Evolutionary conservation across 345 rosid genomes (phyloP).

Genomic region (Hirschfeldia incana): DNA sequence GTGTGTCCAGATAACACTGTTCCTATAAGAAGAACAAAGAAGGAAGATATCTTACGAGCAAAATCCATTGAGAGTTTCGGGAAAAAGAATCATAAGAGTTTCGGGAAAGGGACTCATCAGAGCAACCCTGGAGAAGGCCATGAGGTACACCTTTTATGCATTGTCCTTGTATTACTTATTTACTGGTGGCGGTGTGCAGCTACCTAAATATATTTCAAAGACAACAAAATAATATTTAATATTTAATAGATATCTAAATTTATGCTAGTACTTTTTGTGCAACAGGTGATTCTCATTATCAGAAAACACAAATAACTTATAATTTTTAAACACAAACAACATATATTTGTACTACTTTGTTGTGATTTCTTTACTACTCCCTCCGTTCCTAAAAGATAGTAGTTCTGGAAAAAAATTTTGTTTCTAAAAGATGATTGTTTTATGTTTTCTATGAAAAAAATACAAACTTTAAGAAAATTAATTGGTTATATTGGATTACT

Average conservation of each 20-base stretch:
- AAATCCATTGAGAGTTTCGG: background rate
- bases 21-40: background rate
- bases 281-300: background rate
- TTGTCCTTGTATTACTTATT: background rate
- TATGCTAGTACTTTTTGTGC: background rate
- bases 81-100: background rate
- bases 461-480: too few species aligned
- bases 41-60: background rate
- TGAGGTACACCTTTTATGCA: background rate
- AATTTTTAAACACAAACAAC: background rate
- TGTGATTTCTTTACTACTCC: background rate
- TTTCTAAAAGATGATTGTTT: too few species aligned
- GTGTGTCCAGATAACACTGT: slow-evolving; percentile 1
- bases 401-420: too few species aligned
- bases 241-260: background rate
- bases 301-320: background rate
- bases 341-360: background rate
- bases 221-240: background rate
- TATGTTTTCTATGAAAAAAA: too few species aligned
- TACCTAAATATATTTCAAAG: background rate
- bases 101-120: slow-evolving; percentile 22
- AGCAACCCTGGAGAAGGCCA: background rate
- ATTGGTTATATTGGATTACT: too few species aligned
- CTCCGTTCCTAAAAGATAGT: too few species aligned
- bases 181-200: background rate